These are phyloP conservation scores for Thymus mandschuricus DNA, from an alignment of 257 asterid species.

Conservation along the genomic window DNA sequence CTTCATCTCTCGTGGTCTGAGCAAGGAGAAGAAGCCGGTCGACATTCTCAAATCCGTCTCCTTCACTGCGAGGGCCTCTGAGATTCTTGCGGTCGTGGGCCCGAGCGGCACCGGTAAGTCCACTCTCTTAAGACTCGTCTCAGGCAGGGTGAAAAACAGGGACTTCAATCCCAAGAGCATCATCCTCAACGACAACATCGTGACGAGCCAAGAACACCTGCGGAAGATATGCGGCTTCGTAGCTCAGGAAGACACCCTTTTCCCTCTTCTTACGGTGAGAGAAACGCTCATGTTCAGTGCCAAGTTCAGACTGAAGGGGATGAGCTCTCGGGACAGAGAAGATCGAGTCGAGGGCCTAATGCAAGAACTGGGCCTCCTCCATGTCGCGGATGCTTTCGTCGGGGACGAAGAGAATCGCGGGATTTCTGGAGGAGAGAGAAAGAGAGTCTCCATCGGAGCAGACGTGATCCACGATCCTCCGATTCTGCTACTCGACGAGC, in stretches of 20 bases:
- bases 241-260: constrained; percentile 79
- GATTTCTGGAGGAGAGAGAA: constrained; percentile 85
- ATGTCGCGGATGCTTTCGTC: constrained; percentile 67
- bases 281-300: constrained; percentile 77
- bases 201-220: constrained; percentile 54
- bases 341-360: constrained; percentile 62
- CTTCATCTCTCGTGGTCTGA: constrained; percentile 2
- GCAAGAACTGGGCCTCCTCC: constrained; percentile 85
- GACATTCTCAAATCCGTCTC: constrained; percentile 67
- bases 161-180: constrained; percentile 59
- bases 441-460: constrained; percentile 80
- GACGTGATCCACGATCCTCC: constrained; percentile 87
- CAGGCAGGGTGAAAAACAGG: constrained; percentile 60
- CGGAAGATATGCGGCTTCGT: constrained; percentile 81
- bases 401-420: constrained; percentile 90
- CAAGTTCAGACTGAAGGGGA: constrained; percentile 59
- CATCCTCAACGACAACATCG: constrained; percentile 44
- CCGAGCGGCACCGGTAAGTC: constrained; percentile 94
- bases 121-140: constrained; percentile 59
- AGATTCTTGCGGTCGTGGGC: constrained; percentile 75
- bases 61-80: constrained; percentile 67
- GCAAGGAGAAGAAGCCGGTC: constrained; percentile 45
- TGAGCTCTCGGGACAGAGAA: constrained; percentile 47
- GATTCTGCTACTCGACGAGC: constrained; percentile 76
- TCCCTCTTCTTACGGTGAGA: constrained; percentile 77